Percentiles rank a stretch among this genome's conserved stretches.
phyloP scores from a whole-genome alignment of 1,139 yeast species.

The Yamadazyma trypodendri region DNA sequence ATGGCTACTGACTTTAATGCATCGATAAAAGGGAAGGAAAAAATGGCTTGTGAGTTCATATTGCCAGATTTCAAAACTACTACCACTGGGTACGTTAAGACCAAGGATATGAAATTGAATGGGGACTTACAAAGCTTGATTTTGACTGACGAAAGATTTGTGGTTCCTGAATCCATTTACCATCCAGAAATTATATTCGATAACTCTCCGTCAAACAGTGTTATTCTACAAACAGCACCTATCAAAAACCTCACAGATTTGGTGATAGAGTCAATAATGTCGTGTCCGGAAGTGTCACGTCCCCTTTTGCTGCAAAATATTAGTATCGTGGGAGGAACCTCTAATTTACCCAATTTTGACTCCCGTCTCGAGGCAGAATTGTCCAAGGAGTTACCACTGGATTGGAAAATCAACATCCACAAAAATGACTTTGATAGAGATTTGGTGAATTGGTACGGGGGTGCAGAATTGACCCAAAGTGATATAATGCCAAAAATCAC shows the following conservation, averaged over 20 bases:
- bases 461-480: slow-evolving; percentile 48
- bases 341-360: slow-evolving; percentile 66
- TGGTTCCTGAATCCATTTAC: slow-evolving; percentile 82
- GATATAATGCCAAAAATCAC: slow-evolving; percentile 55
- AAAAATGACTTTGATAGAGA: slow-evolving; percentile 19
- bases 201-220: slow-evolving; percentile 26
- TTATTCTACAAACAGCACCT: slow-evolving; percentile 51
- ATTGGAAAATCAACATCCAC: slow-evolving; percentile 41
- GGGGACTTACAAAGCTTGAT: slow-evolving; percentile 63
- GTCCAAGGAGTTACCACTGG: slow-evolving; percentile 64
- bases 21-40: slow-evolving; percentile 43
- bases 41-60: slow-evolving; percentile 58
- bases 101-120: slow-evolving; percentile 14
- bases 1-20: slow-evolving; percentile 65
- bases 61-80: slow-evolving; percentile 87
- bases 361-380: slow-evolving; percentile 60
- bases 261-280: slow-evolving; percentile 65
- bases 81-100: slow-evolving; percentile 58
- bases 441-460: slow-evolving; percentile 42
- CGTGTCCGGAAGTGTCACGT: slow-evolving; percentile 71
- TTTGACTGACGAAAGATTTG: slow-evolving; percentile 79
- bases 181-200: slow-evolving; percentile 72
- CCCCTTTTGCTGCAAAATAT: slow-evolving; percentile 82
- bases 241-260: slow-evolving; percentile 73
- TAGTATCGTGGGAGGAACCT: slow-evolving; percentile 78